Base-by-base conservation (phyloP, 1,284 basidiomycete species). In the Vanrija sp. region DNA sequence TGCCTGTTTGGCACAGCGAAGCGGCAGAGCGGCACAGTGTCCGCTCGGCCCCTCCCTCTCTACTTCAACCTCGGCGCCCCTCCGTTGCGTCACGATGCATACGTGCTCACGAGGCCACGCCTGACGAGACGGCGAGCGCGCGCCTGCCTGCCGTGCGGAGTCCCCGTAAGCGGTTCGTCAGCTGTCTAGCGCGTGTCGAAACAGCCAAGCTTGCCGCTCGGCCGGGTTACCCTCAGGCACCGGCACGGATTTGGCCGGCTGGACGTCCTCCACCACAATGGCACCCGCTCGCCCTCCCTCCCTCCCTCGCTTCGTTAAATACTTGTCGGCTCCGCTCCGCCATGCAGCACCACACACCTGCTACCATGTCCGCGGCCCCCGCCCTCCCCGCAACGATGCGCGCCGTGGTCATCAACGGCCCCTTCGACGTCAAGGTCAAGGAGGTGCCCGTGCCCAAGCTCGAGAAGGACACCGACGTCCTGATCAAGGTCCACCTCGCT, bases 401-500 rank as follows among this genome's bases (percentile, higher is more conserved):
- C 38, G 73, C 65, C 0, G 69, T 75, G 44, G 60, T 74, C 21
- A 56, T 70, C 50, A 64, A 67, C 40, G 61, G 49, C 1, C 50
- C 61, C 1, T 61, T 63, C 49, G 54, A 63, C n/a, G 67, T 76
- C 40, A 60, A 57, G 3, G 58, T 70, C 10, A 63, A 69, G 43
- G 46, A 68, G 12, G 51, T 64, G 6, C 69, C 72, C 0, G 51
- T 63, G 6, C 74, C 74, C 6, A 57, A 43, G 25, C 47, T 73
- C 21, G 18, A 64, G 49, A 43, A 57, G n/a, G 61, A 62, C 39
- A 60, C 55, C 3, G 72, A 76, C 52, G 69, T 72, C 7, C 58
- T 76, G 29, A 55, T 76, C 49, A 72, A 71, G 54, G 66, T 68
- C n/a, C 62, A 63, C 29, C 45, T 65, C 0, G 60, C 72, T 2